Percentiles rank a stretch among this genome's conserved stretches.
Evolutionary conservation across 164 flowering plant species (phyloP).

Genomic region (Buxus sempervirens): DNA sequence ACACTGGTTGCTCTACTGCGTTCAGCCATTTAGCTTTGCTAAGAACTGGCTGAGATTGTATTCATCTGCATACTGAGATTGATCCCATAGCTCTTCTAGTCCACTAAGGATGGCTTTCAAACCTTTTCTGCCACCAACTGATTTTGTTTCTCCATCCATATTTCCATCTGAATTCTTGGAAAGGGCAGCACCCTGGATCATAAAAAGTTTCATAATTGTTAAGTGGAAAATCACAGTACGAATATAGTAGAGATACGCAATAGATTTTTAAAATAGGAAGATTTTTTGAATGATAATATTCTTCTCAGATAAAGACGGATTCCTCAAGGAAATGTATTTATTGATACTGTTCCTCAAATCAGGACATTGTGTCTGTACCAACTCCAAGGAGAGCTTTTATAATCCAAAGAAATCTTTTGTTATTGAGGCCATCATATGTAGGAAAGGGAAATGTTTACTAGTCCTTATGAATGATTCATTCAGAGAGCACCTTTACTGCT

Average conservation of each 20-base stretch:
- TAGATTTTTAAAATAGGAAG: neutral
- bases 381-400: too few relatives aligned
- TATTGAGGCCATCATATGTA: too few relatives aligned
- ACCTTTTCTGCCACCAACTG: conserved; percentile 62
- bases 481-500: too few relatives aligned
- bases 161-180: conserved; percentile 40
- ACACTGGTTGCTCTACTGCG: conserved; percentile 20
- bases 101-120: conserved; percentile 85
- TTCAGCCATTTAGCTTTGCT: conserved; percentile 77
- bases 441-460: too few relatives aligned
- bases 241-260: neutral
- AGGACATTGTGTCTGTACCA: too few relatives aligned
- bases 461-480: too few relatives aligned
- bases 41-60: conserved; percentile 83
- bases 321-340: too few relatives aligned
- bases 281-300: too few relatives aligned
- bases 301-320: too few relatives aligned
- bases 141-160: conserved; percentile 41
- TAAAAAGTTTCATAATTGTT: conserved; percentile 2
- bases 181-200: conserved; percentile 36
- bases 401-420: too few relatives aligned
- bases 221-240: neutral
- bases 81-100: conserved; percentile 96
- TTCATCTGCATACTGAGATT: conserved; percentile 92
- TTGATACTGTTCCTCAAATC: too few relatives aligned